Evolutionary conservation across 176 grass and related monocot species (phyloP).

Genomic region (Cenchrus purpureus): DNA sequence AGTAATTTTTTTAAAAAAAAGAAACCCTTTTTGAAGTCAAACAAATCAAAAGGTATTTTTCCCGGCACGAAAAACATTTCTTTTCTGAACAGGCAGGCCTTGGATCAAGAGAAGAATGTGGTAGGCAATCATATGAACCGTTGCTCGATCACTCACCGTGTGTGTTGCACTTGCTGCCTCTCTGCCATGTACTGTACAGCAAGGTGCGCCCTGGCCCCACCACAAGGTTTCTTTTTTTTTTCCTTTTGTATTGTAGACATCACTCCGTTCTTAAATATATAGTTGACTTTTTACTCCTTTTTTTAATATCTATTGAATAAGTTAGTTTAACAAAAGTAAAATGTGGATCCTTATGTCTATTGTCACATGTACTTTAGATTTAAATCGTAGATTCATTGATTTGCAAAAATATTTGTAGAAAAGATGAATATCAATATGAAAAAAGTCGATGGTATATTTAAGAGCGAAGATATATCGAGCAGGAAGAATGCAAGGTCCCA

Average conservation of each 20-base stretch:
- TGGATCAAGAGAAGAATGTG: conserved; percentile 41
- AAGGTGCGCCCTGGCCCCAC: conserved; percentile 4
- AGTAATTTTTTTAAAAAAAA: neutral
- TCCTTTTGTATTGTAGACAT: neutral
- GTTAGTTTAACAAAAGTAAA: no score
- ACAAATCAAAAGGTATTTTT: neutral
- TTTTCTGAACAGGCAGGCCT: neutral
- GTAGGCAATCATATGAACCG: conserved; percentile 15
- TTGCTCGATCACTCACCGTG: neutral
- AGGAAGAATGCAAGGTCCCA: conserved; percentile 3
- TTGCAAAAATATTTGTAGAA: no score
- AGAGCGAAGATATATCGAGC: no score
- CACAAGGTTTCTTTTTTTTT: neutral
- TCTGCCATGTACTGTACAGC: neutral
- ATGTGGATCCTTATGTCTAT: no score
- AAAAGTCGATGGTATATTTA: no score
- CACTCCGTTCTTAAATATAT: no score
- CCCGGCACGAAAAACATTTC: neutral
- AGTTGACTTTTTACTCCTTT: no score
- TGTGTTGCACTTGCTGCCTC: conserved; percentile 8
- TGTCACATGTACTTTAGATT: no score
- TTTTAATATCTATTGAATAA: no score
- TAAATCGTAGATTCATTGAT: no score
- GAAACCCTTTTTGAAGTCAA: conserved; percentile 2
- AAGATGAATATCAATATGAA: no score